Percentiles rank a stretch among this genome's conserved stretches.
Conservation (phyloP, 805 yeast species). For the Saccharomycopsis microspora region DNA sequence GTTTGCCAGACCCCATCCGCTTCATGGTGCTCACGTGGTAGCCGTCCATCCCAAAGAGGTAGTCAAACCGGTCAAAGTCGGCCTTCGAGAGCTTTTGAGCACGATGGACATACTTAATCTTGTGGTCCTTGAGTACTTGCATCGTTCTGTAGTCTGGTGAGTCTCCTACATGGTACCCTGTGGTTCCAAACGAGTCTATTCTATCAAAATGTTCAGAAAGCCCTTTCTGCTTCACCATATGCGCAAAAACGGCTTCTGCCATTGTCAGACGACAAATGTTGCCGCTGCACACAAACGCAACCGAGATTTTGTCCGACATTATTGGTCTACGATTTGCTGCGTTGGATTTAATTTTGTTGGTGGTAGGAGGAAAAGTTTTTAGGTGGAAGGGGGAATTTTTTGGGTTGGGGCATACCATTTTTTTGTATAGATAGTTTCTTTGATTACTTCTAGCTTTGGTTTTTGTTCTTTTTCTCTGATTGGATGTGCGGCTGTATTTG, state of each 20-base stretch:
- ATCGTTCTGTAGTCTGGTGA: conserved; percentile 10
- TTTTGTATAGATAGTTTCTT: no score
- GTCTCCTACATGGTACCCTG: conserved; percentile 11
- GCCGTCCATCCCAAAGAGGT: conserved; percentile 11
- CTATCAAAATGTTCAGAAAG: conserved; percentile 2
- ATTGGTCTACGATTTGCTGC: no score
- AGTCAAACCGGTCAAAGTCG: conserved; percentile 6
- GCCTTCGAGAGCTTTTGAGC: conserved; percentile 1
- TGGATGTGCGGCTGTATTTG: no score
- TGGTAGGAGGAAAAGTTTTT: no score
- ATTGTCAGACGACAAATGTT: conserved; percentile 9
- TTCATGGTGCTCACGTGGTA: conserved; percentile 6
- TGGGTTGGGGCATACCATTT: no score
- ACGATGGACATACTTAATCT: conserved; percentile 3
- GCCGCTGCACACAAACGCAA: conserved; percentile 8
- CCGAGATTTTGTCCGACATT: conserved; percentile 1
- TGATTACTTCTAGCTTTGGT: no score
- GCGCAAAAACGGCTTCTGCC: conserved; percentile 11
- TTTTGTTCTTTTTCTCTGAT: no score
- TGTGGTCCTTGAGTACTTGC: conserved; percentile 3
- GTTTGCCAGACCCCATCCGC: background rate
- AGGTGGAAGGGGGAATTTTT: no score
- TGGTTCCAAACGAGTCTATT: conserved; percentile 12
- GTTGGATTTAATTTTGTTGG: no score
- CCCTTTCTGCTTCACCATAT: conserved; percentile 2